Conservation (phyloP, 2,329 filamentous ascomycete genomes). For the Sporothrix inflata region DNA sequence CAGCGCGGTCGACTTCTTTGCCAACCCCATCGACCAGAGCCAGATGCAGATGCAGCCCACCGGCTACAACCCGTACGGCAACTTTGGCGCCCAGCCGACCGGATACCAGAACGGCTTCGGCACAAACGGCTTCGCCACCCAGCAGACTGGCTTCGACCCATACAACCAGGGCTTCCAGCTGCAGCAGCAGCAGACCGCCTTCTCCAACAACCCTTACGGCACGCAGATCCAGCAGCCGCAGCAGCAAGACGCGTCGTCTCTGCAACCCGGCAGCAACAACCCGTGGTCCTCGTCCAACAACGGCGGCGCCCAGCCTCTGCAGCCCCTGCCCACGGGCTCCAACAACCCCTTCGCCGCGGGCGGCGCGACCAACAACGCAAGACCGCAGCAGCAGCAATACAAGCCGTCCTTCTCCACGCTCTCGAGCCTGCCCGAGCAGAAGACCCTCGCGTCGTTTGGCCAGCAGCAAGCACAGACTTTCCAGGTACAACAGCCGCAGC, state of each 20-base stretch:
- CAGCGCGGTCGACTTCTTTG: constrained; percentile 93
- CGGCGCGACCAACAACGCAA: constrained; percentile 50
- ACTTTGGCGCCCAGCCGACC: constrained; percentile 51
- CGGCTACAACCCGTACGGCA: constrained; percentile 65
- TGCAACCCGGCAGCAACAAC: constrained; percentile 86
- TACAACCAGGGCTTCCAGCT: constrained; percentile 55
- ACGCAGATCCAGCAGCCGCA: constrained; percentile 50
- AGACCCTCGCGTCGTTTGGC: constrained; percentile 66
- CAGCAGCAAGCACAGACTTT: constrained; percentile 46
- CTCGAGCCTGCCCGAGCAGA: constrained; percentile 79
- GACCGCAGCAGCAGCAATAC: constrained; percentile 39
- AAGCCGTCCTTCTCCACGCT: constrained; percentile 70
- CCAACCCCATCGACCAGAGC: constrained; percentile 83
- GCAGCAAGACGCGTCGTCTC: constrained; percentile 59
- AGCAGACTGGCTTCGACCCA: constrained; percentile 70
- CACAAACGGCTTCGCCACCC: constrained; percentile 66
- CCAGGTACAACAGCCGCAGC: constrained; percentile 43
- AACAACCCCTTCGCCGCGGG: constrained; percentile 94
- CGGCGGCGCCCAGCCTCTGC: constrained; percentile 66
- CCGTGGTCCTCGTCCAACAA: constrained; percentile 77
- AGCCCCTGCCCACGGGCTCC: constrained; percentile 86
- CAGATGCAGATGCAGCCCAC: constrained; percentile 80
- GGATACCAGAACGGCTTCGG: constrained; percentile 65
- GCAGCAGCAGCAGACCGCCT: constrained; percentile 44
- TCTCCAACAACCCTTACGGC: constrained; percentile 42